Base-by-base conservation (phyloP, 208 protist genomes). In the Tritrichomonas musculus region DNA sequence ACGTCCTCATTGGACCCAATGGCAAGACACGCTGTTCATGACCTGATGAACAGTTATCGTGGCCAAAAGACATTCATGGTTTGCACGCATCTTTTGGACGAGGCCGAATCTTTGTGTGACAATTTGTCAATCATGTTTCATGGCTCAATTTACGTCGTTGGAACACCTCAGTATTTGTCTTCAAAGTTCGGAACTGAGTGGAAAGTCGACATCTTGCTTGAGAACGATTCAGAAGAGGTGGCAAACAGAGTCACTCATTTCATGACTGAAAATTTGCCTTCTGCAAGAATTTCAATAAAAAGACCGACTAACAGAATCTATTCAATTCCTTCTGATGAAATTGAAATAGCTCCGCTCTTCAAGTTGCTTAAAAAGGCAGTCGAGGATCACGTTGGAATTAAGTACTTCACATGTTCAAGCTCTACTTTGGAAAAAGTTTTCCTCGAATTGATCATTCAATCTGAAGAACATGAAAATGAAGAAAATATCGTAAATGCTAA, bases 71-170 rank as follows among this genome's bases (percentile, higher is more conserved):
- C 49, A 39, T 33, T 92, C 9, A 92, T 92, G 50, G 1, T 92
- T 47, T 65, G 49, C 25, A 92, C 80, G 3, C 80, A 92, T 64
- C 33, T 64, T 11, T 20, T 92, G 1, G 80, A 92, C 17, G 80
- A 92, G 64, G 44, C 49, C 8, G 80, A 92, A 64, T 33, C 47
- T 55, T 92, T 92, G 25, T 92, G 80, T 47, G 50, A 92, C 36
- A 53, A 5, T 14, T 64, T 92, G n/a, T 53, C 49, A 60, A 92
- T 92, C 13, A 92, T 92, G 80, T n/a, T 92, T 11, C 14, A 92
- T 92, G 80, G 80, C 22, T 49, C 14, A 22, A 47, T 77, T n/a
- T 47, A 77, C 25, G 39, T 47, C 17, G 25, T 77, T 49, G 69
- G 36, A 39, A 77, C 69, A 4, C 69, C 69, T 9, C 69, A 77